Percentiles rank a stretch among this genome's conserved stretches.
These are phyloP conservation scores for Pulveroboletus sp. DNA, from an alignment of 768 basidiomycete genomes.

Conservation along the genomic window DNA sequence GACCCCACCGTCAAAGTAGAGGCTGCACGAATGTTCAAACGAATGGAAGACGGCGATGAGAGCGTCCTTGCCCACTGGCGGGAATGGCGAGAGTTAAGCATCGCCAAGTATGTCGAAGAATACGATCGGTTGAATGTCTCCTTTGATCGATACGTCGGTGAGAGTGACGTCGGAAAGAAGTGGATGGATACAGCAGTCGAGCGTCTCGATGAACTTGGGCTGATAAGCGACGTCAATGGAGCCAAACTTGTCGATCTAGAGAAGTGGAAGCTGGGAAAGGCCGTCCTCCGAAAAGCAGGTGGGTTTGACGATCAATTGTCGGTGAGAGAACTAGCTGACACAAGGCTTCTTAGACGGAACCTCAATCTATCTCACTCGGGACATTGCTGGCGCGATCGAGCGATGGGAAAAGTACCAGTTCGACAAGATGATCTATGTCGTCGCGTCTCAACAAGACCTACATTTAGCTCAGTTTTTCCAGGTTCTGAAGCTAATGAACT, in stretches of 20 bases:
- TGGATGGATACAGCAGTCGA: conserved; percentile 70
- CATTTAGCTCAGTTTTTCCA: conserved; percentile 93
- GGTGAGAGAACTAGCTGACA: background rate
- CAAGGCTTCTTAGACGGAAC: conserved; percentile 63
- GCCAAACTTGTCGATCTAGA: conserved; percentile 85
- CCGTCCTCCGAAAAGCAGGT: conserved; percentile 85
- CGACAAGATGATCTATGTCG: conserved; percentile 92
- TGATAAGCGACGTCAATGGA: conserved; percentile 74
- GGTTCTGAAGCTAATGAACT: conserved; percentile 83
- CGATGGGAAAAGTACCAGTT: conserved; percentile 89
- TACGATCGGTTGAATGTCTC: conserved; percentile 85
- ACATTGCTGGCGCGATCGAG: conserved; percentile 91
- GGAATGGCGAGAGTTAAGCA: conserved; percentile 86
- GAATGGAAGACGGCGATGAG: conserved; percentile 92
- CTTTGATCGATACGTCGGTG: conserved; percentile 91
- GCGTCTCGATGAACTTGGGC: conserved; percentile 61
- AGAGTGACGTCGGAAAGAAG: conserved; percentile 72
- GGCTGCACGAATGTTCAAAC: conserved; percentile 86
- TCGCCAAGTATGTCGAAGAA: conserved; percentile 84
- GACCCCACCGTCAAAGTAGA: conserved; percentile 69
- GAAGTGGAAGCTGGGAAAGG: conserved; percentile 87
- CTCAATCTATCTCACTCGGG: conserved; percentile 90
- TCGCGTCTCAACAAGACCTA: conserved; percentile 81
- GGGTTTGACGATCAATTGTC: conserved; percentile 7
- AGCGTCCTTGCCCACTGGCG: conserved; percentile 83